Conservation (phyloP, 1,284 basidiomycete genomes). For the Leccinum subspadiceum region DNA sequence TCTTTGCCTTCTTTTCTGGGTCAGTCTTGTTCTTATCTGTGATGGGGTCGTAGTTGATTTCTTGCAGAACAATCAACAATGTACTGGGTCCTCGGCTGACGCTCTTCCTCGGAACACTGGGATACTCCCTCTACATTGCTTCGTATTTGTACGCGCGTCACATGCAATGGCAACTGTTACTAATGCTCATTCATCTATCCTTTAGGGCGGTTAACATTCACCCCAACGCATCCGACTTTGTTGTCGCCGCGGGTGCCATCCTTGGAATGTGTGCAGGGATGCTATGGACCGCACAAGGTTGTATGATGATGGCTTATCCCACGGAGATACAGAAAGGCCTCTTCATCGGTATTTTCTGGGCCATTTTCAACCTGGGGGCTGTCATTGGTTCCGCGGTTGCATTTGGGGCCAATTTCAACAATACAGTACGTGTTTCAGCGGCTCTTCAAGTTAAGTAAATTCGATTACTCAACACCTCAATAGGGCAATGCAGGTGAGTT, state of each 20-base stretch:
- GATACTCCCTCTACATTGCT: conserved; percentile 74
- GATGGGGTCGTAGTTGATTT: neutral
- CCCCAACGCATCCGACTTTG: conserved; percentile 55
- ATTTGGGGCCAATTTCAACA: conserved; percentile 55
- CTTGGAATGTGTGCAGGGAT: conserved; percentile 83
- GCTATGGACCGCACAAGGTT: conserved; percentile 86
- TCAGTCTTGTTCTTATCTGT: conserved; percentile 16
- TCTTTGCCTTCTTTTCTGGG: conserved; percentile 44
- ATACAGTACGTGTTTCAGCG: conserved; percentile 34
- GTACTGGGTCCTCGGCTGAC: conserved; percentile 72
- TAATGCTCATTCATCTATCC: neutral
- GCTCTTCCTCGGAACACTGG: conserved; percentile 66
- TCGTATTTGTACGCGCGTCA: conserved; percentile 57
- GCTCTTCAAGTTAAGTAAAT: neutral
- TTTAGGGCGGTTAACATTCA: conserved; percentile 67
- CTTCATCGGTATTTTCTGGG: conserved; percentile 78
- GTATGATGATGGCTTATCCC: conserved; percentile 81
- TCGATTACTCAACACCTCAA: neutral
- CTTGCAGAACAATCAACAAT: conserved; percentile 67
- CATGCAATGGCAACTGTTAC: neutral
- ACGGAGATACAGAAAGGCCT: conserved; percentile 76
- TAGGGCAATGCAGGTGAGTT: conserved; percentile 28
- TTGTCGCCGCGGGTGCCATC: conserved; percentile 75
- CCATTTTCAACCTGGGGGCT: conserved; percentile 72
- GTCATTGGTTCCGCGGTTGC: conserved; percentile 69